Evolutionary conservation across 805 yeast genomes (phyloP), one percentile per base, ranked within the genome.

Genomic region (Metschnikowia similis): DNA sequence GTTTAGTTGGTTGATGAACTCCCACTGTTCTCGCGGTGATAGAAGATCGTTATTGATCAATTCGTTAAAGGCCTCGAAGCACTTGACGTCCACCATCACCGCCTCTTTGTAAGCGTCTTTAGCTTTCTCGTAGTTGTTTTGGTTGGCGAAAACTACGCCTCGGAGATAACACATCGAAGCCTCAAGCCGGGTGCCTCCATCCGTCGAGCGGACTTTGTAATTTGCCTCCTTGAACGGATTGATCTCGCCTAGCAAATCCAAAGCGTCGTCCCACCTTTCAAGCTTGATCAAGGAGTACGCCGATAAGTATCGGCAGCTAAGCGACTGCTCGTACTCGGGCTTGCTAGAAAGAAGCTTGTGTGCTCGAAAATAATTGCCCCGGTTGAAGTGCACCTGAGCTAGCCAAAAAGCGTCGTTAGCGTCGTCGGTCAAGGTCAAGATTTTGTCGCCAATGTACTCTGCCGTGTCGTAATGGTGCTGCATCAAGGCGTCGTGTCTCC

Each of bases 331-430:
- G 56, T 77, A 81, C 48, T 77, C 81, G 0, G 75, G 69, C 32
- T 76, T 73, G 11, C 81, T 76, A 14, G 81, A 67, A 17, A 92
- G 73, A 38, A 91, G 66, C 54, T 83, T 84, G 47, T 89, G 79
- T 1, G 96, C 97, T 32, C 97, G 74, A 37, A 84, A 77, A 66
- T 82, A 90, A 61, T 87, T 81, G 9, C 92, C 92, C 49, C 81
- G 82, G 49, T 83, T 74, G 65, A 82, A 89, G 64, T 86, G 83
- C 4, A 87, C 96, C 69, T 92, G 97, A 0, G 96, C 97, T 30
- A 92, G 74, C 97, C 97, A 91, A 66, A 89, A 92, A 9, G 97
- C 97, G 64, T 92, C 98, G 61, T 85, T 88, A 11, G 96, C 87
- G 62, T 91, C 97, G 51, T 78, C 77, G 0, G 97, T 90, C 52